These are phyloP conservation scores for Phaeodactylum tricornutum DNA, from an alignment of 108 stramenopile species.

Conservation along the genomic window DNA sequence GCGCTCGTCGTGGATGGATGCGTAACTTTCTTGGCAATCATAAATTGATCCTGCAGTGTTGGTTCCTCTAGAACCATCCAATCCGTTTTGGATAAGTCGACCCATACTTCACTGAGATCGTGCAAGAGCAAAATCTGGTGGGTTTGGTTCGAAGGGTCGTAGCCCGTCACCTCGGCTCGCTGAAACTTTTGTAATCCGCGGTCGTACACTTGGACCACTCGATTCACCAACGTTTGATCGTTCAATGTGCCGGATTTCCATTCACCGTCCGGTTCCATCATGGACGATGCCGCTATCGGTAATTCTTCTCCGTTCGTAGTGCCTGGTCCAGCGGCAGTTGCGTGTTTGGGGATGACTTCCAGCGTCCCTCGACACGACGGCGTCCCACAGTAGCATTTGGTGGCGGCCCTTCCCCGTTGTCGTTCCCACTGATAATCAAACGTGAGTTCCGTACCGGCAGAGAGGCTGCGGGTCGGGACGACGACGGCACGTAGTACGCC, in stretches of 20 bases:
- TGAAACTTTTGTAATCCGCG: too few relatives aligned
- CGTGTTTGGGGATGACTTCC: conserved; percentile 75
- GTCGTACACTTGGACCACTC: conserved; percentile 57
- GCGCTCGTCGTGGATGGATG: too few relatives aligned
- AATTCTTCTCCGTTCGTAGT: too few relatives aligned
- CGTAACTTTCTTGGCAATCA: conserved; percentile 72
- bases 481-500: conserved; percentile 78
- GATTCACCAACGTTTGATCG: conserved; percentile 69
- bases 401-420: conserved; percentile 80
- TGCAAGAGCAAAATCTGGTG: conserved; percentile 64
- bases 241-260: conserved; percentile 39
- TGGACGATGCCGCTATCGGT: too few relatives aligned
- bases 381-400: conserved; percentile 92
- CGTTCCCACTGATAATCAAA: conserved; percentile 97
- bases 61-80: conserved; percentile 79
- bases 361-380: conserved; percentile 85
- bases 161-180: conserved; percentile 75
- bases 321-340: too few relatives aligned
- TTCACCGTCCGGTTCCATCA: too few relatives aligned
- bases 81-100: conserved; percentile 52
- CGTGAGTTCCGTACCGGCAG: conserved; percentile 85
- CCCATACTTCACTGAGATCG: conserved; percentile 68
- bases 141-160: conserved; percentile 42
- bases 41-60: conserved; percentile 27
- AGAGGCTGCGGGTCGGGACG: conserved; percentile 72